phyloP scores from a whole-genome alignment of 129 eudicot species.

The Flaveria linearis region DNA sequence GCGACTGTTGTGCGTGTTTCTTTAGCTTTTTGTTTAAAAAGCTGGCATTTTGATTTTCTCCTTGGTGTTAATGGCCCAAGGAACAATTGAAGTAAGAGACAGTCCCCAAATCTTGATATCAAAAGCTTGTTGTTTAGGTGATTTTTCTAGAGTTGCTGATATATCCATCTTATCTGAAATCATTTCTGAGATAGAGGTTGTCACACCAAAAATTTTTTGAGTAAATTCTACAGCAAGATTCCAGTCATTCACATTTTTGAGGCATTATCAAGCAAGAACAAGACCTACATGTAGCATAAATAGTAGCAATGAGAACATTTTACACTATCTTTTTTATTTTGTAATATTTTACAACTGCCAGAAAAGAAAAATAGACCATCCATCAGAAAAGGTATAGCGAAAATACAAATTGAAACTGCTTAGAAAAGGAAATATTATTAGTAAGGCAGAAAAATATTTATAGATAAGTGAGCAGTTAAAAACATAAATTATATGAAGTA shows the following conservation, averaged over 20 bases:
- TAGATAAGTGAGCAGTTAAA: background rate
- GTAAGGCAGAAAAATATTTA: background rate
- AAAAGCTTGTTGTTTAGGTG: conserved; percentile 40
- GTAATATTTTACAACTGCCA: background rate
- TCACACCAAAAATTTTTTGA: background rate
- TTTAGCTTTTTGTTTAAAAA: conserved; percentile 63
- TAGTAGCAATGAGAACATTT: conserved; percentile 17
- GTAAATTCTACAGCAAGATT: conserved; percentile 3
- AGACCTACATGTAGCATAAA: conserved; percentile 30
- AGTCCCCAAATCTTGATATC: conserved; percentile 51
- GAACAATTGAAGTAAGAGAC: conserved; percentile 57
- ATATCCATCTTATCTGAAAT: conserved; percentile 25
- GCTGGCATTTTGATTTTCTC: conserved; percentile 59
- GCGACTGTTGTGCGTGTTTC: conserved; percentile 46
- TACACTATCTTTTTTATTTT: background rate
- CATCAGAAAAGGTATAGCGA: background rate
- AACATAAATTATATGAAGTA: background rate
- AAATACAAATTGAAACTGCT: background rate
- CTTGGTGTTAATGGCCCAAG: conserved; percentile 59
- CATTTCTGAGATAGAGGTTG: conserved; percentile 9
- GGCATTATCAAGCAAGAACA: conserved; percentile 25
- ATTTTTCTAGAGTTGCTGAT: conserved; percentile 29
- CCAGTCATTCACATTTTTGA: conserved; percentile 23
- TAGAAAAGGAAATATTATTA: background rate
- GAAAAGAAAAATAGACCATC: background rate